Percentiles rank a stretch among this genome's conserved stretches.
These are phyloP conservation scores for Malbranchea zuffiana DNA, from an alignment of 2,329 filamentous ascomycete species.

Conservation along the genomic window DNA sequence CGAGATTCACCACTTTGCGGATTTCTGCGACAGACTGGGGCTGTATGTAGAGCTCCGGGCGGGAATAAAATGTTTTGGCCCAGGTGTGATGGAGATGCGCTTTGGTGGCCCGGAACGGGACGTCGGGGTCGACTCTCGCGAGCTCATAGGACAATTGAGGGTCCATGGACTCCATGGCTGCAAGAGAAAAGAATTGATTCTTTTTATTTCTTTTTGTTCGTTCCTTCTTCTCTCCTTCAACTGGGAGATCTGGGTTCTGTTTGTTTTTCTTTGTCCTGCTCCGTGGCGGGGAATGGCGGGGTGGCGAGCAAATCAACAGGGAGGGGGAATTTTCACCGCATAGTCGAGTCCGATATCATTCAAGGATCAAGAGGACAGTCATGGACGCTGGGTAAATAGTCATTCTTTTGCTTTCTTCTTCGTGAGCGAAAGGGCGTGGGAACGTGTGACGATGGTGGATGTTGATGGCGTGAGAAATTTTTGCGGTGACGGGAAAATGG, in stretches of 20 bases:
- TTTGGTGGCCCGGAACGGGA: constrained; percentile 66
- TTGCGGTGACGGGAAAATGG: too few species aligned
- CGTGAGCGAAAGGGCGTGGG: too few species aligned
- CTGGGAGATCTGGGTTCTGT: background rate
- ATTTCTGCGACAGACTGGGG: constrained; percentile 71
- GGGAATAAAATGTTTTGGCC: constrained; percentile 83
- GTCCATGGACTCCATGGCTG: constrained; percentile 12
- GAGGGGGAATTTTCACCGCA: too few species aligned
- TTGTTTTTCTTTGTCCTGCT: background rate
- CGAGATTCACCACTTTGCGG: constrained; percentile 70
- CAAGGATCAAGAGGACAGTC: background rate
- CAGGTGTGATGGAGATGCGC: constrained; percentile 79
- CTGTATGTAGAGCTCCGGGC: constrained; percentile 82
- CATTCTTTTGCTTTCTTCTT: too few species aligned
- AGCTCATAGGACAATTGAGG: constrained; percentile 39
- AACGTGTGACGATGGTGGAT: too few species aligned
- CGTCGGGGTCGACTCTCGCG: constrained; percentile 45
- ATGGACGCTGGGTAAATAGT: constrained; percentile 3
- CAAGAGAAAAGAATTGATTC: background rate
- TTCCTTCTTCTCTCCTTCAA: background rate
- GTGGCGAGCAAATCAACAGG: too few species aligned
- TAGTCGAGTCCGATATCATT: too few species aligned
- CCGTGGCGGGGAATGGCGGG: too few species aligned
- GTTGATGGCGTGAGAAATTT: too few species aligned
- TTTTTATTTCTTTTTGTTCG: background rate